These are phyloP conservation scores for Solanum chaucha DNA, from an alignment of 257 asterid species.

Conservation along the genomic window DNA sequence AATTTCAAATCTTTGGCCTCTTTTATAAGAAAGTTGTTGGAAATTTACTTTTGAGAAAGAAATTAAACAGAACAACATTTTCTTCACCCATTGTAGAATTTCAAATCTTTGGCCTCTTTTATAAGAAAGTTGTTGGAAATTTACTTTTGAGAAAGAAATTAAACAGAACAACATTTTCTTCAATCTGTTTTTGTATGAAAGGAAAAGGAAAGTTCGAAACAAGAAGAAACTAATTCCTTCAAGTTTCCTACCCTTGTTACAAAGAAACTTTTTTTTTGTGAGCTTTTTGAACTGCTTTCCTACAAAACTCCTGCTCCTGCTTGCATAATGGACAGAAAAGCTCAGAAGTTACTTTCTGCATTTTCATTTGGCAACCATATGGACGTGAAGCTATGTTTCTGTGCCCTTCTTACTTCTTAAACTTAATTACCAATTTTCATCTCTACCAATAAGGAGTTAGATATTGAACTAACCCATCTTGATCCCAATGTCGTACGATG, in stretches of 20 bases:
- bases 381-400: neutral
- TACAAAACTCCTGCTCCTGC: neutral
- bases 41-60: no score
- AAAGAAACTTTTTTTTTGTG: neutral
- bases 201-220: neutral
- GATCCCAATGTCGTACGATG: conserved; percentile 73
- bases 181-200: neutral
- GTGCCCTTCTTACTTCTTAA: neutral
- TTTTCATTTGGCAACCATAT: neutral
- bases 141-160: no score
- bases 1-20: neutral
- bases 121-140: neutral
- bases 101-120: neutral
- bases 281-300: neutral
- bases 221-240: neutral
- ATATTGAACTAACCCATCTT: conserved; percentile 68
- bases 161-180: neutral
- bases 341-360: neutral
- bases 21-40: neutral
- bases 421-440: neutral
- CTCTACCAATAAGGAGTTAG: neutral
- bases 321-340: neutral
- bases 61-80: neutral
- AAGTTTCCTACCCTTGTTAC: neutral
- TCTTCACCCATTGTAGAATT: neutral